Conservation (phyloP, 2,329 filamentous ascomycete genomes). For the Colletotrichum navitas region DNA sequence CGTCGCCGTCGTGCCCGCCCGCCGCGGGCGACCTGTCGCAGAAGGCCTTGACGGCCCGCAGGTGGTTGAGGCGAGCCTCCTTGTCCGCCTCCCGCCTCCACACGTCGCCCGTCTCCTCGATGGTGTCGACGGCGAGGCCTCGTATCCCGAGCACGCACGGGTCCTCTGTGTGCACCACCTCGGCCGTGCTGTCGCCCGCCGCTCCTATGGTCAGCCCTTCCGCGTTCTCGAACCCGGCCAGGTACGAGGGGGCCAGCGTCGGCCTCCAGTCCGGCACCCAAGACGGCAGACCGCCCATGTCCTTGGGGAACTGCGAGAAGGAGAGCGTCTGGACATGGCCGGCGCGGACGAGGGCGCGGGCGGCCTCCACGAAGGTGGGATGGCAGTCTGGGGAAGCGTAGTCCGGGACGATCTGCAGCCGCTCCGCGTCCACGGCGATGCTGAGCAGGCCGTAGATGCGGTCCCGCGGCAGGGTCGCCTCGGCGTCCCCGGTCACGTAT, state of each 20-base stretch:
- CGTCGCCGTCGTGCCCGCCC: neutral
- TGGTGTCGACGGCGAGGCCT: slow-evolving; percentile 31
- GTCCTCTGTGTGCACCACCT: slow-evolving; percentile 3
- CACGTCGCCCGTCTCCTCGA: slow-evolving; percentile 29
- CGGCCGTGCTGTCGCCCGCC: slow-evolving; percentile 17
- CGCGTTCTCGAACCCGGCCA: slow-evolving; percentile 11
- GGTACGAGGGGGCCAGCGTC: slow-evolving; percentile 18
- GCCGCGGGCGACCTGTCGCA: slow-evolving; percentile 13
- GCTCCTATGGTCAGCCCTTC: slow-evolving; percentile 15
- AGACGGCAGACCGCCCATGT: slow-evolving; percentile 46
- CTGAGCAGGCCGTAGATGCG: slow-evolving; percentile 46
- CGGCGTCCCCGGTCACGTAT: slow-evolving; percentile 36
- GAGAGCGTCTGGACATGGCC: slow-evolving; percentile 31
- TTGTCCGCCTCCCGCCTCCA: slow-evolving; percentile 19
- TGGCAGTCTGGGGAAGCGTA: slow-evolving; percentile 16
- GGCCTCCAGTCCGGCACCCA: slow-evolving; percentile 56
- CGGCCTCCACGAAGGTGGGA: slow-evolving; percentile 22
- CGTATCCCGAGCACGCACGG: slow-evolving; percentile 26
- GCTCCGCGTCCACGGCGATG: slow-evolving; percentile 33
- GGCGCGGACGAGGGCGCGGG: slow-evolving; percentile 23
- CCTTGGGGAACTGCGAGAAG: slow-evolving; percentile 36
- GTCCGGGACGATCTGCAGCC: slow-evolving; percentile 27
- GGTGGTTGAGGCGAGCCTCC: neutral
- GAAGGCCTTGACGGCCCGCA: slow-evolving; percentile 16
- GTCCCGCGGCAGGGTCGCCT: slow-evolving; percentile 43